phyloP scores from a whole-genome alignment of 495 filamentous ascomycete species.

The Penicillium egyptiacum region DNA sequence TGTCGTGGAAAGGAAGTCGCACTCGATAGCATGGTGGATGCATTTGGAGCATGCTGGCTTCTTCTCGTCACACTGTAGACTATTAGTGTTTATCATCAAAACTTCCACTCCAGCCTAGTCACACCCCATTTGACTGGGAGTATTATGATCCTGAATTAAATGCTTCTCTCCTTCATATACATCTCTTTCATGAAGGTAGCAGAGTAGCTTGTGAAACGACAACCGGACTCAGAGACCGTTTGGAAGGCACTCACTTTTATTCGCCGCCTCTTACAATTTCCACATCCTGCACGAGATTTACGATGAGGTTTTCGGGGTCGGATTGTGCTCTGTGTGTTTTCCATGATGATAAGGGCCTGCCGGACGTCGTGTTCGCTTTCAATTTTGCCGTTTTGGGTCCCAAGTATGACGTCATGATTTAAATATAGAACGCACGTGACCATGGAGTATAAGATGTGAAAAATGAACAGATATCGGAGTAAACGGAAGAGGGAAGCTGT shows the following conservation, averaged over 20 bases:
- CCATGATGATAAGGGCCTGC: neutral
- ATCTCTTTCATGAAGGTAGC: neutral
- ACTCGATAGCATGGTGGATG: constrained; percentile 29
- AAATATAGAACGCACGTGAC: constrained; percentile 4
- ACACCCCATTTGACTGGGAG: neutral
- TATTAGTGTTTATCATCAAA: constrained; percentile 5
- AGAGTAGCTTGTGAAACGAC: neutral
- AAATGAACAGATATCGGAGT: too few relatives aligned
- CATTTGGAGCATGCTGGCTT: constrained; percentile 36
- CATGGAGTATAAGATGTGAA: neutral
- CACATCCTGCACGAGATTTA: constrained; percentile 38
- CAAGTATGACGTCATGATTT: neutral
- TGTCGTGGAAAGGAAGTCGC: constrained; percentile 21
- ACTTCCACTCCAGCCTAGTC: neutral
- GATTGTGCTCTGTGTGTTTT: constrained; percentile 5
- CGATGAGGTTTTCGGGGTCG: constrained; percentile 30
- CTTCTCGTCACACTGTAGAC: constrained; percentile 38
- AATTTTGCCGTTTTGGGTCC: neutral
- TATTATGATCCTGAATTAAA: constrained; percentile 4
- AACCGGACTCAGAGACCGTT: neutral
- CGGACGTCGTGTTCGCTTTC: neutral
- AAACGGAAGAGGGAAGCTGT: neutral
- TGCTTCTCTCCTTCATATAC: neutral
- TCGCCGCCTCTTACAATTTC: constrained; percentile 36
- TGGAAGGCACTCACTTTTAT: constrained; percentile 32